A percentile compares a stretch with the other conserved stretches of the same genome.
Conservation (phyloP, 177 flowering plant species). For the Vitis hybrid region DNA sequence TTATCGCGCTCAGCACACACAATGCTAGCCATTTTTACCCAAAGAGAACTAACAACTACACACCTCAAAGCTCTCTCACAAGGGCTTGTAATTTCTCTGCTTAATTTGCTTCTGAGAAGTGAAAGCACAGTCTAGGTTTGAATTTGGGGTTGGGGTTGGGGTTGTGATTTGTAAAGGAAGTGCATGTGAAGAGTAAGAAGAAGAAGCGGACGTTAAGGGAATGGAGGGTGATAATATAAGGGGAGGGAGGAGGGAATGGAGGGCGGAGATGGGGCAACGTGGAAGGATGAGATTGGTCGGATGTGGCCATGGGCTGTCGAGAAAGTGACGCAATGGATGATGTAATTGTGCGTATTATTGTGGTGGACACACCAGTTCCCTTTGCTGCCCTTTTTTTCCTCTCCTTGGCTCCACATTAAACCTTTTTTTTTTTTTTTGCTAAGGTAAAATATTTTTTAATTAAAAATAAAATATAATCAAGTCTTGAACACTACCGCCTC, state of each 20-base stretch:
- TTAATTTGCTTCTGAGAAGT: no score
- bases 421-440: not conserved
- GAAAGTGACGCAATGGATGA: conserved; percentile 27
- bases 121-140: no score
- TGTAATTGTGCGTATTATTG: conserved; percentile 20
- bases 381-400: conserved; percentile 8
- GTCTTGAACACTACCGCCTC: no score
- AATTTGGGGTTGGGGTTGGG: not conserved
- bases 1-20: not conserved
- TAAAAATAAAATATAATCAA: no score
- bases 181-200: conserved; percentile 2
- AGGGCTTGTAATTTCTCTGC: no score
- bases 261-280: conserved; percentile 23
- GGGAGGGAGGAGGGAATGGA: not conserved
- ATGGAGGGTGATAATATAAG: conserved; percentile 2
- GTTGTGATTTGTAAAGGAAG: not conserved
- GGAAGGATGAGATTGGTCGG: conserved; percentile 3
- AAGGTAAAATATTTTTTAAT: no score
- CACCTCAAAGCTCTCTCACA: no score
- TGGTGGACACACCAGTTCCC: conserved; percentile 23
- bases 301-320: conserved; percentile 18
- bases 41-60: no score
- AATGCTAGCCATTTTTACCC: no score
- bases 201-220: not conserved
- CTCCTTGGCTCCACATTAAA: conserved; percentile 9